Base-by-base conservation (phyloP, 805 yeast genomes). In the Wickerhamia fluorescens region DNA sequence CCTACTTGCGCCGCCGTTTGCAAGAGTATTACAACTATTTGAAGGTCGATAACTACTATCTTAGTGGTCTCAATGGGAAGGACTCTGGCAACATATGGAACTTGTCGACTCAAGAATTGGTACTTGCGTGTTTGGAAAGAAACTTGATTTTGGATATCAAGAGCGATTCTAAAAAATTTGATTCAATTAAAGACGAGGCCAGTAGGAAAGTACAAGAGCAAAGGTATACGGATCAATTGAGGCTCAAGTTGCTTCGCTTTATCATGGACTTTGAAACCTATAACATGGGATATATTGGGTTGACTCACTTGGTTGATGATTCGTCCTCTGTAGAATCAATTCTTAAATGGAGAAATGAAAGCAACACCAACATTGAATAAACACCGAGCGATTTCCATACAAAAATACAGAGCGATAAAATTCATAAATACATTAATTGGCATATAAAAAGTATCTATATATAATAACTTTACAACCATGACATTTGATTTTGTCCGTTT, bases 111-210 rank as follows among this genome's bases (percentile, higher is more conserved):
- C 59, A 59, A 34, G 87, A 80, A 46, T 45, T 78, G 20, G 53
- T 75, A 3, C 50, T 61, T 25, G 68, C 74, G 5, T 69, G 81
- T 37, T 40, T 75, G 23, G 76, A 73, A 35, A 61, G 87, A 33
- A 76, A 75, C 16, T 49, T 79, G 24, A 57, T 75, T 10, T 29
- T 22, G 4, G 59, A 62, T 34, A 41, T 61, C 36, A 52, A 35
- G 33, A 30, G 23, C 31, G 51, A 44, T 16, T 18, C 40, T 10
- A 33, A 41, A 13, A 27, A 24, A 1, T 29, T 64, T 40, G 61
- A 57, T 5, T 35, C 32, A 2, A 35, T 36, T n/a, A 34, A 41
- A 14, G 40, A 37, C 21, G 43, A 41, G 31, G 24, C 28, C 2
- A 27, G 30, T 8, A 39, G 43, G 16, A n/a, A 34, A 3, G 14